Evolutionary conservation across 768 basidiomycete genomes (phyloP).

Genomic region (Termitomyces sp.): DNA sequence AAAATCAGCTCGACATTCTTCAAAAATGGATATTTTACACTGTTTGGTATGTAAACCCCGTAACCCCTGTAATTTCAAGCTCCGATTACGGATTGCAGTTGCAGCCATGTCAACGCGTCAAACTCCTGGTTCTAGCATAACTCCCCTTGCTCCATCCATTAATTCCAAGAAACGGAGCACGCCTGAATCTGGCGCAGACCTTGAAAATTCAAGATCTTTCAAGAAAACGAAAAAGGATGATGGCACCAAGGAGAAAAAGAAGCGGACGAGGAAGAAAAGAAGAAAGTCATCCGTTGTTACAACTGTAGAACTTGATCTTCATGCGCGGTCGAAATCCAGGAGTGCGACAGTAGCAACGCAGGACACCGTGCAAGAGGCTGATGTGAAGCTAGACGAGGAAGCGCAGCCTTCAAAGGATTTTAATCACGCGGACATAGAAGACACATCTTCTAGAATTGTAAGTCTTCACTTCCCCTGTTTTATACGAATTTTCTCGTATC

Average conservation of each 20-base stretch:
- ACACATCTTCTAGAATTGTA: conserved; percentile 17
- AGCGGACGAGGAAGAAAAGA: conserved; percentile 32
- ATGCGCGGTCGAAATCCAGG: conserved; percentile 14
- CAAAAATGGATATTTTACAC: not conserved
- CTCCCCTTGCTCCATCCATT: conserved; percentile 20
- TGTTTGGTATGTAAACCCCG: not conserved
- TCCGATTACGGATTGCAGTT: not conserved
- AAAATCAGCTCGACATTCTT: no score
- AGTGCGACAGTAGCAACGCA: conserved; percentile 15
- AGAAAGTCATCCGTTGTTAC: conserved; percentile 32
- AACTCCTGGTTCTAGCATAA: conserved; percentile 28
- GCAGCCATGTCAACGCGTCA: conserved; percentile 29
- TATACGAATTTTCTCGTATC: not conserved
- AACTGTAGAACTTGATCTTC: conserved; percentile 10
- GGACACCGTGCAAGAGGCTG: conserved; percentile 2
- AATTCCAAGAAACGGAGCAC: conserved; percentile 32
- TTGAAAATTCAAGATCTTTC: conserved; percentile 18
- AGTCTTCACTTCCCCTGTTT: conserved; percentile 8
- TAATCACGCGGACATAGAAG: not conserved
- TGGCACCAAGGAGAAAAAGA: conserved; percentile 33
- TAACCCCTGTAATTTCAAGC: conserved; percentile 1
- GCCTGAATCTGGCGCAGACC: conserved; percentile 26
- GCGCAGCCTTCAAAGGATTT: conserved; percentile 2
- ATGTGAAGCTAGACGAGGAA: not conserved
- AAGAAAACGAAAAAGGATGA: conserved; percentile 31